A percentile compares a stretch with the other conserved stretches of the same genome.
These are phyloP conservation scores for Calonectria pseudoreteaudii DNA, from an alignment of 2,329 filamentous ascomycete genomes.

Conservation along the genomic window DNA sequence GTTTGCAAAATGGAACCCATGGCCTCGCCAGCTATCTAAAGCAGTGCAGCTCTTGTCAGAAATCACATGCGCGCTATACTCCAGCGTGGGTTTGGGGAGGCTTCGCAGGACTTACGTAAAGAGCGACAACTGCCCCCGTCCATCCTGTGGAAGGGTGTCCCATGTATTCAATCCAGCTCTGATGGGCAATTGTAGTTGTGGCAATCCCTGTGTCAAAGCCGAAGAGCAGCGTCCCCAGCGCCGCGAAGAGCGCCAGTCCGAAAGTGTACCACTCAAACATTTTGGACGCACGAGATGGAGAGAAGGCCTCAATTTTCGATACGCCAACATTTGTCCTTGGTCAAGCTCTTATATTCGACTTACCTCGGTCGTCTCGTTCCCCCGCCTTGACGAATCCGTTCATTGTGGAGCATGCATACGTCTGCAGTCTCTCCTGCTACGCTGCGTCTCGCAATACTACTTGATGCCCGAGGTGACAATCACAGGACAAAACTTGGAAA, in stretches of 20 bases:
- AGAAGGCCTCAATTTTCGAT: background rate
- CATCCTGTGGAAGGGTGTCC: background rate
- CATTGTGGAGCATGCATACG: background rate
- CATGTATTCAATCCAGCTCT: slow-evolving; percentile 4
- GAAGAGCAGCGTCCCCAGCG: background rate
- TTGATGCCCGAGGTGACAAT: background rate
- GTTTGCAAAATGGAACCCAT: background rate
- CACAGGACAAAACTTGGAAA: background rate
- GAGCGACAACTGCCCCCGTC: background rate
- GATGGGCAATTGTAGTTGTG: background rate
- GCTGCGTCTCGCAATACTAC: background rate
- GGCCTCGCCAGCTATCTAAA: background rate
- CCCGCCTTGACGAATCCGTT: background rate
- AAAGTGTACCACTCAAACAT: background rate
- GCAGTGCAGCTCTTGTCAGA: background rate
- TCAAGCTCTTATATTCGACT: background rate
- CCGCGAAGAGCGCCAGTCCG: background rate
- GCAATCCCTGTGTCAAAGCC: background rate
- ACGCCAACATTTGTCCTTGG: background rate
- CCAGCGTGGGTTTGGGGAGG: background rate
- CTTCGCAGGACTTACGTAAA: background rate
- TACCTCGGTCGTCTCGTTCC: background rate
- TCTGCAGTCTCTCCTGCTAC: background rate
- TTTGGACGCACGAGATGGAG: background rate
- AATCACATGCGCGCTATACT: background rate